Conservation (phyloP, 306 rosid genomes). For the Ormosia semicastrata region DNA sequence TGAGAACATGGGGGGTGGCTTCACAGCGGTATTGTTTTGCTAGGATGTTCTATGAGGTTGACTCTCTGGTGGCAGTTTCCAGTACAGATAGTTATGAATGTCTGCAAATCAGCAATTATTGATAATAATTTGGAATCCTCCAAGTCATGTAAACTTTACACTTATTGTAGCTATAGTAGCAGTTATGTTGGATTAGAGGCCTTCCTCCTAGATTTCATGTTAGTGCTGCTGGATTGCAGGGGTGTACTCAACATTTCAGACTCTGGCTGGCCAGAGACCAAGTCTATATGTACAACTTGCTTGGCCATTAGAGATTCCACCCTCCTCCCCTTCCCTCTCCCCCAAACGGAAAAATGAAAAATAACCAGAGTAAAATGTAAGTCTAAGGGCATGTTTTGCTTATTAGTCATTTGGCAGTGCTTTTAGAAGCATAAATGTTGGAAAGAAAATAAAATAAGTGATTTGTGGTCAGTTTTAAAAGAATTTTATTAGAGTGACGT, state of each 20-base stretch:
- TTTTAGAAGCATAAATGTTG: not conserved
- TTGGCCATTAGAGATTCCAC: not conserved
- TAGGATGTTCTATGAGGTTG: constrained; percentile 12
- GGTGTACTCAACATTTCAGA: not conserved
- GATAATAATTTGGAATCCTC: constrained; percentile 3
- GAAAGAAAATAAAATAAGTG: not conserved
- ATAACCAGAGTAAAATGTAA: not conserved
- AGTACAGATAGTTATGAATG: not conserved
- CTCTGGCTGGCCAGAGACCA: not conserved
- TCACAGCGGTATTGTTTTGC: not conserved
- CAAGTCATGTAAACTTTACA: constrained; percentile 10
- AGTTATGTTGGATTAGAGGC: not conserved
- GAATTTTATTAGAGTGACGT: not conserved
- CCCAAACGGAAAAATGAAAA: not conserved
- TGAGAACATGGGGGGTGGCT: not conserved
- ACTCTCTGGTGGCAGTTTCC: not conserved
- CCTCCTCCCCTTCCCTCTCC: not conserved
- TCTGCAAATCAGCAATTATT: not conserved
- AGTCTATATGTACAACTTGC: not conserved
- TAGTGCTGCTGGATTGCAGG: not conserved
- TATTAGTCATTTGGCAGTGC: not conserved
- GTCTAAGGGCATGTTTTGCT: not conserved
- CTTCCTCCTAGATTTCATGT: constrained; percentile 1
- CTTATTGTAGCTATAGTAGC: not conserved
- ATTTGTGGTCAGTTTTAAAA: not conserved